Evolutionary conservation across 148 eudicot species (phyloP), one percentile per base, ranked within the genome.

Genomic region (Fagopyrum esculentum): DNA sequence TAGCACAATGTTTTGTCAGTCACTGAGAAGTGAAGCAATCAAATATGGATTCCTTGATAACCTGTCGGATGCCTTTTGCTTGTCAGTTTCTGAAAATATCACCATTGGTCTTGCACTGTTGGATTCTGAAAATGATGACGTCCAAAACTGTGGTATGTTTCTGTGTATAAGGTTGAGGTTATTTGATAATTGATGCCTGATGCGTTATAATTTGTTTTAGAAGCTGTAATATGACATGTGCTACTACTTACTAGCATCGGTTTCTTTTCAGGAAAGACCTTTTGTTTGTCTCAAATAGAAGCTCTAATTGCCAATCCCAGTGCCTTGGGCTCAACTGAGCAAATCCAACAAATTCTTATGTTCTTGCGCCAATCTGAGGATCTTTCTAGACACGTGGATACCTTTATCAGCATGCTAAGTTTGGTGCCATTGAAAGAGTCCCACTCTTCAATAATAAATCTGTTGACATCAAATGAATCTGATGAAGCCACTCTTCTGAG

Each of bases 91-190:
- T 74, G 95, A 91, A 80, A 94, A 86, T 75, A 86, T 94, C 81
- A 91, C 88, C 46, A 13, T 86, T 81, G 97, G 95, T 76, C 95
- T 94, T 86, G 98, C 97, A 68, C 80, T 94, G 77, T 87, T 89
- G 30, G 94, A 91, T 75, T 88, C 97, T 9, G 95, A 94, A 72
- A 82, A 79, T 76, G 72, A 78, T 77, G 95, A 91, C 12, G 63
- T 80, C 82, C 84, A 87, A 77, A 74, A 80, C 75, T 87, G 84
- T 70, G 98, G 98, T 93, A 77, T 76, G 91, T 48, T 44, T 0
- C 9, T 49, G 11, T 49, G 12, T 49, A 8, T 49, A 49, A 49
- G 52, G 9, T 49, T 49, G 52, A 12, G 52, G 52, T 6, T 49
- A 49, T 8, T 49, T 49, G 52, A 8, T 49, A 49, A 0, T 49